A percentile compares a stretch with the other conserved stretches of the same genome.
Conservation (phyloP, 2,329 filamentous ascomycete species). For the Aspergillus quadrilineatus region DNA sequence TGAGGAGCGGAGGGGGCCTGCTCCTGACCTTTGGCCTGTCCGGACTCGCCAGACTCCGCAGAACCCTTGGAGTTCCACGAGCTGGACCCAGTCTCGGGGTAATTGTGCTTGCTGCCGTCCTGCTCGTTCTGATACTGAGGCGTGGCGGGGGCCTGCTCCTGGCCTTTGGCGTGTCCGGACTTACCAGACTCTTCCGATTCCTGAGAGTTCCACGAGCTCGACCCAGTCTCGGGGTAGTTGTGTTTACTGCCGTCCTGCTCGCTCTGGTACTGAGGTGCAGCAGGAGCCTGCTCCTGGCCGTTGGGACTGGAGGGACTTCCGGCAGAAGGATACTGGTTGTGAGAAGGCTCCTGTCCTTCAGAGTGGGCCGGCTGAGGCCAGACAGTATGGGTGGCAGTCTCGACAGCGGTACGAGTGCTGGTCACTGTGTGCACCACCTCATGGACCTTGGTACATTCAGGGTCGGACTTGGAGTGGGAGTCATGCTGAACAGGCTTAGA, state of each 20-base stretch:
- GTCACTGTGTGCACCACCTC: slow-evolving; percentile 32
- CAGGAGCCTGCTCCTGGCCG: too few species aligned
- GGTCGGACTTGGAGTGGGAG: background rate
- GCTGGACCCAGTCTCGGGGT: background rate
- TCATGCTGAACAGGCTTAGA: background rate
- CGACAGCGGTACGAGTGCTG: slow-evolving; percentile 15
- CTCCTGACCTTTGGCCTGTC: too few species aligned
- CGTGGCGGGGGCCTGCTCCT: background rate
- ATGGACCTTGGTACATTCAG: slow-evolving; percentile 15
- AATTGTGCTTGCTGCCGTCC: too few species aligned
- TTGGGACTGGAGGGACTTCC: too few species aligned
- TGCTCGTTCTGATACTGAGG: too few species aligned
- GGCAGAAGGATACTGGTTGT: background rate
- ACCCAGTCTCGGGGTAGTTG: background rate
- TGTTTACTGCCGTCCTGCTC: background rate
- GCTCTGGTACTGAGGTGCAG: background rate
- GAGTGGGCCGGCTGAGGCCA: background rate
- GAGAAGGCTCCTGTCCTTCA: background rate
- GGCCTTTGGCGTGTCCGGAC: too few species aligned
- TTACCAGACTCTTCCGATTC: background rate
- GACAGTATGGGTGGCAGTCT: slow-evolving; percentile 15
- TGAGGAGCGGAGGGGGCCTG: background rate
- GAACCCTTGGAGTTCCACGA: too few species aligned
- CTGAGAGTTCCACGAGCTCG: too few species aligned
- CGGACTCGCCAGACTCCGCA: too few species aligned